Percentiles rank a stretch among this genome's conserved stretches.
phyloP scores from a whole-genome alignment of 352 stramenopile species.

The Lagenidium giganteum region DNA sequence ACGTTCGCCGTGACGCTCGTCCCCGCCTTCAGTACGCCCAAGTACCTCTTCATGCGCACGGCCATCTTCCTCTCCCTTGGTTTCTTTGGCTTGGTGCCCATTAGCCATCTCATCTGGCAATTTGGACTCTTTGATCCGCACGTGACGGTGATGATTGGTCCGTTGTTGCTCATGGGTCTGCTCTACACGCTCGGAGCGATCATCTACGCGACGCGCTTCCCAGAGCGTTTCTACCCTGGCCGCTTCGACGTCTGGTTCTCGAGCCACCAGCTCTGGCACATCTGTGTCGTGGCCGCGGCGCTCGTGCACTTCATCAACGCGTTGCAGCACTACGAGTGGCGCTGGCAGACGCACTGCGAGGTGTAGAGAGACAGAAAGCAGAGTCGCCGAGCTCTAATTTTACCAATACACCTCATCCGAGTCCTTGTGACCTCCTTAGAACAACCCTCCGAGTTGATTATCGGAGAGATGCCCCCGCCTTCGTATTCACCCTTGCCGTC shows the following conservation, averaged over 20 bases:
- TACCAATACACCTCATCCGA: too few relatives aligned
- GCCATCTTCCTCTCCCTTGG: slow-evolving; percentile 74
- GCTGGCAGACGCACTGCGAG: slow-evolving; percentile 77
- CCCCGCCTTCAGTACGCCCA: slow-evolving; percentile 63
- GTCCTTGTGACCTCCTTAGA: too few relatives aligned
- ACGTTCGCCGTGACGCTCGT: slow-evolving; percentile 71
- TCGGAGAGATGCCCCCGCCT: too few relatives aligned
- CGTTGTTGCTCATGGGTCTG: slow-evolving; percentile 65
- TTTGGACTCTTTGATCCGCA: slow-evolving; percentile 78
- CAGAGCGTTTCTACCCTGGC: slow-evolving; percentile 79
- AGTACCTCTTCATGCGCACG: slow-evolving; percentile 67
- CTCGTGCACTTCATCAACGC: slow-evolving; percentile 82
- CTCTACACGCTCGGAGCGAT: slow-evolving; percentile 77
- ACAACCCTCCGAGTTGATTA: too few relatives aligned
- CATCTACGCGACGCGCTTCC: slow-evolving; percentile 84
- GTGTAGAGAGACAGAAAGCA: too few relatives aligned
- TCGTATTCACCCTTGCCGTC: too few relatives aligned
- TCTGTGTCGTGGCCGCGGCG: slow-evolving; percentile 81
- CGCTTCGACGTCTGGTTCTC: slow-evolving; percentile 84
- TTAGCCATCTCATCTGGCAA: slow-evolving; percentile 70
- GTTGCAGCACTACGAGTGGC: slow-evolving; percentile 84
- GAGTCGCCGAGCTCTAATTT: too few relatives aligned
- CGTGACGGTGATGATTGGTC: slow-evolving; percentile 80
- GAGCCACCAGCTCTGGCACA: slow-evolving; percentile 86
- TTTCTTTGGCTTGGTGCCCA: slow-evolving; percentile 78